A percentile compares a stretch with the other conserved stretches of the same genome.
Evolutionary conservation across 2,329 filamentous ascomycete species (phyloP).

Genomic region (Chrysoporthe austroafricana): DNA sequence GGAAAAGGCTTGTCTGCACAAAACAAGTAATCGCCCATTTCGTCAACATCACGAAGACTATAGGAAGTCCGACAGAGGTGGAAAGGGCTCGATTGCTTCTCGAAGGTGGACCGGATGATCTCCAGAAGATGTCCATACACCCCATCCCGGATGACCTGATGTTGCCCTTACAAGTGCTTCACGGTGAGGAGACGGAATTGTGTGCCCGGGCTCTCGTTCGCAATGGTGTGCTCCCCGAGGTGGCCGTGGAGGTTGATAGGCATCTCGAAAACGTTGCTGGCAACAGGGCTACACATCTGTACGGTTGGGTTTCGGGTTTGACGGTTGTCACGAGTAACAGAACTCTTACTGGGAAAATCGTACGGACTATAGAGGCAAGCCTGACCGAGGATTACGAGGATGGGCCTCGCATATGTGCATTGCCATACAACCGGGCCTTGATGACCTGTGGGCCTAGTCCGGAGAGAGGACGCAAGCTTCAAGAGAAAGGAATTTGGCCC

Average conservation of each 20-base stretch:
- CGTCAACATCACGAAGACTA: constrained; percentile 66
- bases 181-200: neutral
- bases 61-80: constrained; percentile 65
- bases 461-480: neutral
- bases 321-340: constrained; percentile 26
- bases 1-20: constrained; percentile 66
- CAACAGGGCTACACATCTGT: constrained; percentile 21
- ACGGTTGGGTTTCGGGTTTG: constrained; percentile 13
- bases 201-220: constrained; percentile 11
- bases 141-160: constrained; percentile 20
- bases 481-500: constrained; percentile 2
- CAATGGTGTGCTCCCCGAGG: constrained; percentile 14
- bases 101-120: neutral
- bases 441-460: constrained; percentile 24
- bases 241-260: constrained; percentile 21
- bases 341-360: constrained; percentile 19
- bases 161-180: constrained; percentile 22
- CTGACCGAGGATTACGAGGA: constrained; percentile 21
- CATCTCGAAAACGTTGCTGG: constrained; percentile 18
- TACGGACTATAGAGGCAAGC: constrained; percentile 22
- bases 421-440: constrained; percentile 27
- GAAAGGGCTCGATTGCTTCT: constrained; percentile 63
- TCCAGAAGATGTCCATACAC: constrained; percentile 23
- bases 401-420: constrained; percentile 21
- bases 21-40: constrained; percentile 67